Evolutionary conservation across 495 filamentous ascomycete species (phyloP), one percentile per base, ranked within the genome.

Genomic region (Daldinia grandis): DNA sequence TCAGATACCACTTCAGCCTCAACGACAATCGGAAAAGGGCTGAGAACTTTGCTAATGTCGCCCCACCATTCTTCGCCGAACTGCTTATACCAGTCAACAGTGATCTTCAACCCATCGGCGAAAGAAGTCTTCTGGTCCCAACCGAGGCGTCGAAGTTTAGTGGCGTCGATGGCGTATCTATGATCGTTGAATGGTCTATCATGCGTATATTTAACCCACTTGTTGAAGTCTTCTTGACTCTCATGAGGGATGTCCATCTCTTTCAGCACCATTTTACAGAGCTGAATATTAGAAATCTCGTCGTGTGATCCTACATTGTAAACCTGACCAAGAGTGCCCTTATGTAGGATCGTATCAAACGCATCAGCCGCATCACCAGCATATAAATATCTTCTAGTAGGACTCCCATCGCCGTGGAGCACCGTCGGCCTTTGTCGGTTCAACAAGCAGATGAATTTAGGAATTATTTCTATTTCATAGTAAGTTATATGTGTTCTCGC

Each of bases 161-260:
- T 82, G 15, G 86, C 88, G 68, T 93, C 88, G 15, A 91, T 85
- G 4, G 87, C 89, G 66, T 92, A 92, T 17, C 89, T 78, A 54
- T 86, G 85, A 69, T 93, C 91, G 75, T 92, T 92, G 79, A 91
- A 93, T 1, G 90, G 91, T 19, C 91, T 83, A 75, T 92, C 91
- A 55, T 84, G 81, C 4, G 88, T 90, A 76, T 90, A 87, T 72
- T 87, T 82, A 47, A 92, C 83, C 85, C 85, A 89, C 24, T 82
- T 79, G 51, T 77, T 71, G 55, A 86, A 78, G 30, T 83, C 80
- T 30, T 84, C 81, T 42, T 76, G 60, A 10, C 78, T 76, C 6
- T 76, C 73, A 58, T 84, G 74, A 5, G 77, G 74, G 61, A 86
- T 80, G 31, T 78, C 78, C 68, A 89, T 83, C 57, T 84, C 78